These are phyloP conservation scores for Chaetomiaceae sp. DNA, from an alignment of 2,329 filamentous ascomycete genomes.

Conservation along the genomic window DNA sequence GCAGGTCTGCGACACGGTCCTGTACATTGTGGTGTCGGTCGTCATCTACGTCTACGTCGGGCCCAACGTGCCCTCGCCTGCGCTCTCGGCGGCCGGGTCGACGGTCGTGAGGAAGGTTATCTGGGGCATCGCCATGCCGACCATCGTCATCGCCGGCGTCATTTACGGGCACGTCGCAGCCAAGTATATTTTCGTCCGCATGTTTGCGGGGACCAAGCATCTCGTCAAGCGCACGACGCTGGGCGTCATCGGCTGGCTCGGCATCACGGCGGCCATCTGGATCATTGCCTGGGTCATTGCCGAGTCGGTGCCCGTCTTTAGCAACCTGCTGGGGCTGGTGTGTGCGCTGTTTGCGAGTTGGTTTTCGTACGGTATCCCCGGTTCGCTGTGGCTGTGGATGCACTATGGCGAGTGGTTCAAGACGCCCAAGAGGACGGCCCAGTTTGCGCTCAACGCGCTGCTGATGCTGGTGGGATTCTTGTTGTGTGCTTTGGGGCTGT, in stretches of 20 bases:
- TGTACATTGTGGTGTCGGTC: conserved; percentile 61
- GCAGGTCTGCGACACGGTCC: conserved; percentile 52
- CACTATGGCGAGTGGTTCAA: conserved; percentile 37
- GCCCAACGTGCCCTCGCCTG: conserved; percentile 57
- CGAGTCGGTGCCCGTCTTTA: conserved; percentile 66
- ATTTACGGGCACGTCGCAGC: conserved; percentile 64
- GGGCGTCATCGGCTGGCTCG: conserved; percentile 55
- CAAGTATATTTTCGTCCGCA: conserved; percentile 61
- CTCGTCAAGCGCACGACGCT: conserved; percentile 46
- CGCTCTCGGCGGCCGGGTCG: conserved; percentile 56
- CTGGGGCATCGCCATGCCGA: conserved; percentile 64
- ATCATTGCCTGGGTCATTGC: conserved; percentile 63
- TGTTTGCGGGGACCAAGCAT: conserved; percentile 57
- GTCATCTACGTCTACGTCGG: conserved; percentile 67
- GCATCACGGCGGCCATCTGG: conserved; percentile 53
- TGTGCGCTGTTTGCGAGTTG: conserved; percentile 60
- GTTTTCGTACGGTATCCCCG: conserved; percentile 55
- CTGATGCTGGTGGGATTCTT: conserved; percentile 9
- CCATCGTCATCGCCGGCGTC: conserved; percentile 66
- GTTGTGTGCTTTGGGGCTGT: conserved; percentile 14
- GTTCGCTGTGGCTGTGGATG: conserved; percentile 46
- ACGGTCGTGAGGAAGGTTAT: conserved; percentile 56
- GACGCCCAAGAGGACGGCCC: conserved; percentile 2
- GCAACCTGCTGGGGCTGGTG: conserved; percentile 59
- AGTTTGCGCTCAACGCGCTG: conserved; percentile 9